Conservation (phyloP, 2,329 filamentous ascomycete genomes). For the Capronia coronata region DNA sequence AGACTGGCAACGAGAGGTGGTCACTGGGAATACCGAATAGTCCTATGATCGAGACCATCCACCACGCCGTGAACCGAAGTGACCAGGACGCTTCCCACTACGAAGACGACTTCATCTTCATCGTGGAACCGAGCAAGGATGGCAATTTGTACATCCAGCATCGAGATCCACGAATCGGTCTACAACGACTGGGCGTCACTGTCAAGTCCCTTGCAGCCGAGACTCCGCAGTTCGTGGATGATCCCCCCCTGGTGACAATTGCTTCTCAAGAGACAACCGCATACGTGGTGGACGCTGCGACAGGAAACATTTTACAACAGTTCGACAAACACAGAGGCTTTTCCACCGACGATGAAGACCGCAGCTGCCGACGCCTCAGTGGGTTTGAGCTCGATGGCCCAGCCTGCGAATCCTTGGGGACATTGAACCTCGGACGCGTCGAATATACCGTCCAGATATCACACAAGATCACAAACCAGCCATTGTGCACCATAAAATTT, state of each 20-base stretch:
- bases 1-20: constrained; percentile 79
- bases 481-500: constrained; percentile 83
- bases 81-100: constrained; percentile 50
- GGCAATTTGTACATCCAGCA: constrained; percentile 82
- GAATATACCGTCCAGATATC: constrained; percentile 88
- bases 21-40: constrained; percentile 68
- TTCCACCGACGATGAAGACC: constrained; percentile 35
- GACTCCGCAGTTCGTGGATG: constrained; percentile 63
- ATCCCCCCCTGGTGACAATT: constrained; percentile 77
- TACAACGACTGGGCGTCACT: constrained; percentile 45
- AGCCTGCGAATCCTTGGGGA: constrained; percentile 74
- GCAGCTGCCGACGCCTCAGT: constrained; percentile 67
- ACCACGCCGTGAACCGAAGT: constrained; percentile 66
- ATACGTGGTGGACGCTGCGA: constrained; percentile 81
- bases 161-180: constrained; percentile 50
- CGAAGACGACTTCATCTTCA: constrained; percentile 87
- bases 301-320: constrained; percentile 72
- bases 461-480: constrained; percentile 62
- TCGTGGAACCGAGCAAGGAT: constrained; percentile 83
- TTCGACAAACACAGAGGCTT: constrained; percentile 53
- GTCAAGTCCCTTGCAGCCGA: constrained; percentile 79
- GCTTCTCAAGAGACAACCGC: constrained; percentile 86
- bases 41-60: constrained; percentile 84
- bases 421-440: constrained; percentile 73
- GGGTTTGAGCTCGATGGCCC: constrained; percentile 53